Evolutionary conservation across 169 alveolate genomes (phyloP), one percentile per base, ranked within the genome.

Genomic region (Besnoitia besnoiti): DNA sequence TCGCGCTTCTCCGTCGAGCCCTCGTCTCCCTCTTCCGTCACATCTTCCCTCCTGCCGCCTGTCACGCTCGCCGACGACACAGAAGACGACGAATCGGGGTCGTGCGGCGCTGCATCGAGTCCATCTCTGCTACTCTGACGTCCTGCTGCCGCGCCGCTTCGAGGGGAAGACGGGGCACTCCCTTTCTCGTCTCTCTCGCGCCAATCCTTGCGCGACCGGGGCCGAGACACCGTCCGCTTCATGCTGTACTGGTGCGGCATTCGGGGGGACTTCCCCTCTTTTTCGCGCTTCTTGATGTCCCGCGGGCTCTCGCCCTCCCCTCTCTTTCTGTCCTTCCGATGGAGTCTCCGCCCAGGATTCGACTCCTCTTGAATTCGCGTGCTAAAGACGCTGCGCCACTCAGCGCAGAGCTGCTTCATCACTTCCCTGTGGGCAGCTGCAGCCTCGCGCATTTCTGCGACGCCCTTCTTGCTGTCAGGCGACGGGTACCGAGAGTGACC

Each of bases 341-440:
- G 80, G n/a, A 37, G 80, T 24, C 80, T 67, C 80, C 14, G 21
- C 44, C 44, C 19, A 1, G 80, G 14, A 1, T 67, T 5, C 80
- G n/a, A 19, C 3, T 67, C 47, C 67, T 21, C 67, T n/a, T 55
- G 67, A 5, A 21, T n/a, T 55, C 24, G 80, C 44, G 44, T 1
- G 46, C 24, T 21, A 8, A 77, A 55, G 5, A 77, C 40, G 44
- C 33, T 77, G 37, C 87, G 87, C 59, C 87, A 37, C 40, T 77
- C 87, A 0, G 61, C 59, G 14, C 49, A 40, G 33, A 77, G 49
- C 87, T 77, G 87, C 37, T 42, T 77, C 61, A 77, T 44, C 37
- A 77, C 87, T 44, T 77, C 37, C 7, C 87, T 19, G 55, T 77
- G 87, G 40, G 14, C 59, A 21, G 49, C 87, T 14, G 55, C 87